A percentile compares a stretch with the other conserved stretches of the same genome.
Conservation (phyloP, 2,329 filamentous ascomycete genomes). For the Trichoderma simmonsii region DNA sequence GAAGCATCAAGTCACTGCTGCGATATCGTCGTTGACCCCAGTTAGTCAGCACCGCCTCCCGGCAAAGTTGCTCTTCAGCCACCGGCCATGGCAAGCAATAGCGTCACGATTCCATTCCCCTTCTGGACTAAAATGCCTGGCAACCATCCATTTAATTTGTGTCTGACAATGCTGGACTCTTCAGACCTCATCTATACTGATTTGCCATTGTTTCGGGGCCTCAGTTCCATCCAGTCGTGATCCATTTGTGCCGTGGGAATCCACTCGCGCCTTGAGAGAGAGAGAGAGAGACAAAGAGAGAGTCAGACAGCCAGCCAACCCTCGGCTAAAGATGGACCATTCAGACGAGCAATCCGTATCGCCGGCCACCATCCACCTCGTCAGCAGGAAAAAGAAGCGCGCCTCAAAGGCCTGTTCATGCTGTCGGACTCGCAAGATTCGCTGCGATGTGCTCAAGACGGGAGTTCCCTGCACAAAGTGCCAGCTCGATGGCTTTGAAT, state of each 20-base stretch:
- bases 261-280: neutral
- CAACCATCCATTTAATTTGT: neutral
- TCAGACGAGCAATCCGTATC: neutral
- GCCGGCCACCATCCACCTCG: neutral
- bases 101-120: neutral
- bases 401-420: constrained; percentile 27
- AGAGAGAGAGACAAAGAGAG: neutral
- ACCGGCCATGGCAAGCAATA: neutral
- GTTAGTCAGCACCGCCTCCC: neutral
- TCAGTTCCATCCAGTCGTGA: neutral
- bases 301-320: no score
- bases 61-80: neutral
- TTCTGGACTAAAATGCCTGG: neutral
- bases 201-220: neutral
- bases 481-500: constrained; percentile 21
- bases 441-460: constrained; percentile 28
- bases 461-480: constrained; percentile 31
- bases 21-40: neutral
- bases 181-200: neutral
- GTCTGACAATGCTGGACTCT: neutral
- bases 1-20: neutral
- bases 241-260: neutral
- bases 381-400: constrained; percentile 20
- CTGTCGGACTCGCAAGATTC: constrained; percentile 26
- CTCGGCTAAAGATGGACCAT: neutral